A percentile compares a stretch with the other conserved stretches of the same genome.
Evolutionary conservation across 345 rosid genomes (phyloP).

Genomic region (Rhizophora mangle): DNA sequence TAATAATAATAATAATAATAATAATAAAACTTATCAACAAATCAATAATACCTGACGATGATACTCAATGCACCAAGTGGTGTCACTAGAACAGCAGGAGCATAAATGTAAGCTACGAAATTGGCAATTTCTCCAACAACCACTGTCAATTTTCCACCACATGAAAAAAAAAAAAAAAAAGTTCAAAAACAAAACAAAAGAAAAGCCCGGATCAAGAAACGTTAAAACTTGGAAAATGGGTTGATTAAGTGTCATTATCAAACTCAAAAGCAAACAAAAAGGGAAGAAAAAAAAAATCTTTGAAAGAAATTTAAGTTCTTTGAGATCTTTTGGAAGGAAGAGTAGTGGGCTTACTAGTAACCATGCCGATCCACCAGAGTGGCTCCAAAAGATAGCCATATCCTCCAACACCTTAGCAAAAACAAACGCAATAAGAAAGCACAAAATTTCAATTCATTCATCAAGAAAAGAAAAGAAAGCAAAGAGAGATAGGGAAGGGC

Average conservation of each 20-base stretch:
- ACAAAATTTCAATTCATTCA: not conserved
- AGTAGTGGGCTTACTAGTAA: slow-evolving; percentile 56
- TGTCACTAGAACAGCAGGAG: slow-evolving; percentile 79
- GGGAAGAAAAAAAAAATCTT: not conserved
- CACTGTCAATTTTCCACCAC: slow-evolving; percentile 39
- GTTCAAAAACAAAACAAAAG: not conserved
- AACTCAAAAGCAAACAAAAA: not conserved
- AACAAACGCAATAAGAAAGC: not conserved
- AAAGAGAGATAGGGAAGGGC: not conserved
- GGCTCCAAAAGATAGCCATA: slow-evolving; percentile 78
- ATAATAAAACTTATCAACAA: not conserved
- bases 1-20: not conserved
- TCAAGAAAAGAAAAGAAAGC: not conserved
- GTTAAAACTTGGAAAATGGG: not conserved
- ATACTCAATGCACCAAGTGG: slow-evolving; percentile 79
- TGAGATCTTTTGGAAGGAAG: too few relatives aligned
- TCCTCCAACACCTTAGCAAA: slow-evolving; percentile 59
- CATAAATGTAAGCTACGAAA: slow-evolving; percentile 64
- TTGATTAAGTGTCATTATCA: not conserved
- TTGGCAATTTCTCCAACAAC: slow-evolving; percentile 70
- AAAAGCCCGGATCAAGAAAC: not conserved
- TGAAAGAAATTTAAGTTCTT: too few relatives aligned
- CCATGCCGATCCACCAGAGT: slow-evolving; percentile 85
- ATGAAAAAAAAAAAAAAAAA: not conserved
- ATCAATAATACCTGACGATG: slow-evolving; percentile 50